These are phyloP conservation scores for Fusarium mexicanum DNA, from an alignment of 2,329 filamentous ascomycete species.

Conservation along the genomic window DNA sequence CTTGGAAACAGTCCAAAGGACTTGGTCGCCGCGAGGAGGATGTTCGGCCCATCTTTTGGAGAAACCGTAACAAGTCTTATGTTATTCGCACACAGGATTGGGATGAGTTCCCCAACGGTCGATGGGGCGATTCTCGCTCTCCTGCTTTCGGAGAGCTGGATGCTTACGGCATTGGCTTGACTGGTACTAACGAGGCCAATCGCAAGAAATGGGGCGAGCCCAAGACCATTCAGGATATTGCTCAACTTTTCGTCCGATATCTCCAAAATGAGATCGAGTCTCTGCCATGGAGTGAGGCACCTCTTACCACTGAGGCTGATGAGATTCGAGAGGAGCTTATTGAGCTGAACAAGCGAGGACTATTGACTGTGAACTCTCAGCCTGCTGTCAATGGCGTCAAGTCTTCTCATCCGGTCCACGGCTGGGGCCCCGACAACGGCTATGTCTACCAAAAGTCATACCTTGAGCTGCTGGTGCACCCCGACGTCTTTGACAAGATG, in stretches of 20 bases:
- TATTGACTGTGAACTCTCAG: conserved; percentile 97
- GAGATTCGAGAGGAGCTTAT: conserved; percentile 81
- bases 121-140: conserved; percentile 97
- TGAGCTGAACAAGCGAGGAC: conserved; percentile 82
- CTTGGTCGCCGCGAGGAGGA: conserved; percentile 91
- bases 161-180: conserved; percentile 91
- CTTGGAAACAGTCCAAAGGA: conserved; percentile 94
- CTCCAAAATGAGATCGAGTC: conserved; percentile 82
- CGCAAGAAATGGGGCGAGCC: conserved; percentile 95
- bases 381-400: conserved; percentile 92
- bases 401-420: conserved; percentile 85
- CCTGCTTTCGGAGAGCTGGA: conserved; percentile 96
- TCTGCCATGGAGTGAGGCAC: conserved; percentile 92
- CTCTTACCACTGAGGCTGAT: conserved; percentile 84
- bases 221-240: conserved; percentile 79
- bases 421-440: conserved; percentile 94
- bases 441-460: conserved; percentile 99
- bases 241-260: conserved; percentile 85
- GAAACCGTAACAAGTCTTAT: conserved; percentile 95
- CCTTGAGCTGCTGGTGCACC: conserved; percentile 87
- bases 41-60: conserved; percentile 98
- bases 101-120: conserved; percentile 98
- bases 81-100: conserved; percentile 95
- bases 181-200: conserved; percentile 95
- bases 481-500: conserved; percentile 80